Evolutionary conservation across 257 asterid species (phyloP), one percentile per base, ranked within the genome.

Genomic region (Eucommia ulmoides): DNA sequence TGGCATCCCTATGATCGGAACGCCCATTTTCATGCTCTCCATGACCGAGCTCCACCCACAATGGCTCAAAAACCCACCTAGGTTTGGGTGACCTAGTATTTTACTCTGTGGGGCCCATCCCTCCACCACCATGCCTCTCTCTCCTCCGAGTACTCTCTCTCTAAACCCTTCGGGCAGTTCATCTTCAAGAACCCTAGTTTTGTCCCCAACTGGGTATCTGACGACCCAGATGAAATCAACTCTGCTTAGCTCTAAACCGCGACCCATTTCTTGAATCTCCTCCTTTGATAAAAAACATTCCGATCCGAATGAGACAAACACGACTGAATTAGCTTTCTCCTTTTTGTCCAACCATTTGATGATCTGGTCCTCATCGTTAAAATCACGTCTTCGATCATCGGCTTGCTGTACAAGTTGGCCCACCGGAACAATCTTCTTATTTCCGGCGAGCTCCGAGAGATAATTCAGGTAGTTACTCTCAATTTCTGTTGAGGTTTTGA

Each of bases 61-160:
- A 2, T 69, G 75, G 23, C 65, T 55, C 1, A 69, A 24, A 45
- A 69, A 69, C 0, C 71, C 75, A 29, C 65, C 75, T 3, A 56
- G 33, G 19, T 65, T 51, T 2, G 69, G 38, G 38, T 72, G 72
- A 2, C 26, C 22, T 8, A 72, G 56, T 24, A 72, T 64, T 1
- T 10, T 41, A 2, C 56, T 53, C 55, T 72, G 75, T 1, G 75
- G 72, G 1, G 75, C 72, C 72, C 79, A 72, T 24, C 42, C 60
- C 25, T 67, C 51, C 12, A 64, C 53, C 10, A 67, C 5, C 24
- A 20, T 63, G 5, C 78, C 78, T 41, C 60, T 60, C 8, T 74
- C 78, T 41, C 60, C 56, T 0, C 26, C 61, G 38, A 35, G 21
- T 2, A 67, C 45, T 33, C 72, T 50, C 5, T 51, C 63, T 19